Percentiles rank a stretch among this genome's conserved stretches.
Evolutionary conservation across 192 early-diverging fungal species (phyloP).

Genomic region (Coemansia sp.): DNA sequence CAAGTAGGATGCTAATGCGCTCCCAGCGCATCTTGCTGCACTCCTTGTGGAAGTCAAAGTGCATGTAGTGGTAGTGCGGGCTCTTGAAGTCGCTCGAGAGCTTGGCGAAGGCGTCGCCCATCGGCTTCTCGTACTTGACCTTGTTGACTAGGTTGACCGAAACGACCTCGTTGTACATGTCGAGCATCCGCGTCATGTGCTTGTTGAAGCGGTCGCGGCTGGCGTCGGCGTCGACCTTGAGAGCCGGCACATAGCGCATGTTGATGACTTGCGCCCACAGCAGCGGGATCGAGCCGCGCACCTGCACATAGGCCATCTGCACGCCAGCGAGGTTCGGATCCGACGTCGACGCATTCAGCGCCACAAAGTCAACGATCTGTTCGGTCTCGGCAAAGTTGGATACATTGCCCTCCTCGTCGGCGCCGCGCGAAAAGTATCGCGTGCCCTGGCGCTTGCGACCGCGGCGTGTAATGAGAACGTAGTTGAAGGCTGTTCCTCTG

Average conservation of each 20-base stretch:
- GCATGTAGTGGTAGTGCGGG: conserved; percentile 68
- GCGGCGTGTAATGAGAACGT: conserved; percentile 80
- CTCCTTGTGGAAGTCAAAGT: conserved; percentile 98
- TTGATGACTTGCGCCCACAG: conserved; percentile 94
- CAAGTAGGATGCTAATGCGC: conserved; percentile 81
- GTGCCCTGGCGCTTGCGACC: conserved; percentile 83
- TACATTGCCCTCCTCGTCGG: conserved; percentile 89
- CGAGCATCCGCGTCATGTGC: conserved; percentile 48
- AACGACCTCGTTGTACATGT: conserved; percentile 79
- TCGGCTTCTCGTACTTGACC: conserved; percentile 83
- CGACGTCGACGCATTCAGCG: conserved; percentile 20
- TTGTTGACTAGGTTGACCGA: conserved; percentile 95
- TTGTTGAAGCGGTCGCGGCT: conserved; percentile 43
- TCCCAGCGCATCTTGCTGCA: conserved; percentile 96
- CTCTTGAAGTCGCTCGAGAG: conserved; percentile 64
- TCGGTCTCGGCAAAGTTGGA: conserved; percentile 99
- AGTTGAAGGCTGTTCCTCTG: conserved; percentile 73
- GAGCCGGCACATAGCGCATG: conserved; percentile 86
- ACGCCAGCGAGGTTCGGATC: conserved; percentile 26
- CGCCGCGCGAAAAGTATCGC: conserved; percentile 91
- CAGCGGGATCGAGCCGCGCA: conserved; percentile 92
- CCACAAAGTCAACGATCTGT: conserved; percentile 77
- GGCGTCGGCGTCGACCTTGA: conserved; percentile 66
- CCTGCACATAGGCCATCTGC: conserved; percentile 83
- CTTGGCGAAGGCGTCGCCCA: conserved; percentile 80